phyloP scores from a whole-genome alignment of 345 rosid genomes.

The Brassica nigra region DNA sequence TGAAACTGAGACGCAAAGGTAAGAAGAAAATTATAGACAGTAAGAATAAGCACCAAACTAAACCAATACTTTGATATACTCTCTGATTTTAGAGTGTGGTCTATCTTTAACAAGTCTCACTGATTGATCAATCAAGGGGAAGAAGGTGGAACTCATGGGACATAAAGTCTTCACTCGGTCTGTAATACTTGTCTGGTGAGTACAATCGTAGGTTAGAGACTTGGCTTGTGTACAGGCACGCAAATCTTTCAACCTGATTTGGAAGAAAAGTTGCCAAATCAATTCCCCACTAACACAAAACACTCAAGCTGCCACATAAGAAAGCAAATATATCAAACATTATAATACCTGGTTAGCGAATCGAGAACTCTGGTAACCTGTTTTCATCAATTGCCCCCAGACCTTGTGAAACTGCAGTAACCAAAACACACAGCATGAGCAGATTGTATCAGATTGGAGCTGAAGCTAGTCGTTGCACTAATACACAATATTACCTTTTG shows the following conservation, averaged over 20 bases:
- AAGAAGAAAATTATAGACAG: slow-evolving; percentile 25
- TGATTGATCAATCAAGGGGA: slow-evolving; percentile 44
- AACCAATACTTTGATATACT: slow-evolving; percentile 1
- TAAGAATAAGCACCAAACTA: slow-evolving; percentile 26
- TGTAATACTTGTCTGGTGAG: slow-evolving; percentile 92
- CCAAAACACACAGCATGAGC: not conserved
- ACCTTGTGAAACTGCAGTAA: slow-evolving; percentile 76
- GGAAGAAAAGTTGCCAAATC: slow-evolving; percentile 1
- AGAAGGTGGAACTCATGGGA: slow-evolving; percentile 88
- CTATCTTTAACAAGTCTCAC: not conserved
- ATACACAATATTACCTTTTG: slow-evolving; percentile 53
- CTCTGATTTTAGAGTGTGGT: not conserved
- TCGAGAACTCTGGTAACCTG: slow-evolving; percentile 97
- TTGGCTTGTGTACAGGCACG: slow-evolving; percentile 94
- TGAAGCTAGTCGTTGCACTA: not conserved
- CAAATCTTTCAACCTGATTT: slow-evolving; percentile 95
- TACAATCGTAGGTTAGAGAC: slow-evolving; percentile 88
- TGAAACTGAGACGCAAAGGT: slow-evolving; percentile 2
- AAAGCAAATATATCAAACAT: not conserved
- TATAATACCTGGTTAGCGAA: slow-evolving; percentile 90
- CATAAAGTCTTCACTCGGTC: slow-evolving; percentile 98
- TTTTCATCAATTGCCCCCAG: slow-evolving; percentile 99
- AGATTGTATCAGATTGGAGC: not conserved
- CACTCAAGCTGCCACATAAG: not conserved
- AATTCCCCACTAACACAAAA: not conserved